Evolutionary conservation across 345 rosid genomes (phyloP).

Genomic region (Eucalyptus camaldulensis): DNA sequence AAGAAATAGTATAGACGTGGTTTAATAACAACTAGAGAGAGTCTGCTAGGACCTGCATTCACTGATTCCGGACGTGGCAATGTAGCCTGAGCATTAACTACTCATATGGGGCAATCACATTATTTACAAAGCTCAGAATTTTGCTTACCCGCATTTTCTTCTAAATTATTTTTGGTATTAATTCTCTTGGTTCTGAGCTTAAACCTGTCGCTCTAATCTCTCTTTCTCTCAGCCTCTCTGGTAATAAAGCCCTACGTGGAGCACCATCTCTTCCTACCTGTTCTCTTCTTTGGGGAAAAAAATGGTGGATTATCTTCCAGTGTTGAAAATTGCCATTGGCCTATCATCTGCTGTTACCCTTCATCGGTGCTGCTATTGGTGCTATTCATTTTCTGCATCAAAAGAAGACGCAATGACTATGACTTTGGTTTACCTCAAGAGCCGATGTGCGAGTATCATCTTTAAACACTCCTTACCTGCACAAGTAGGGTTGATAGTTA

Average conservation of each 20-base stretch:
- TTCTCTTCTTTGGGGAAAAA: conserved; percentile 8
- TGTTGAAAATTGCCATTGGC: conserved; percentile 43
- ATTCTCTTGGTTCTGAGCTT: neutral
- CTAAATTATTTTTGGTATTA: neutral
- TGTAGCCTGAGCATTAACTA: neutral
- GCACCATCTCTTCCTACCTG: conserved; percentile 65
- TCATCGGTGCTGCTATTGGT: conserved; percentile 23
- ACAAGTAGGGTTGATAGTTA: neutral
- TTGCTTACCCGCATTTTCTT: neutral
- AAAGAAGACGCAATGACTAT: conserved; percentile 60
- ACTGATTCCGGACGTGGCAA: neutral
- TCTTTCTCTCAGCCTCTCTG: conserved; percentile 54
- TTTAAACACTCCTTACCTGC: neutral
- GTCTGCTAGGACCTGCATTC: neutral
- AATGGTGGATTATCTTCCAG: conserved; percentile 35
- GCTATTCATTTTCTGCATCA: conserved; percentile 49
- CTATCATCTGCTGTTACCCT: conserved; percentile 28
- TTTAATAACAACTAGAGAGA: neutral
- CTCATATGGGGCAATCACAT: neutral
- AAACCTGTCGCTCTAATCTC: neutral
- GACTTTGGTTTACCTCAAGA: conserved; percentile 87
- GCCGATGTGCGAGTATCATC: conserved; percentile 45
- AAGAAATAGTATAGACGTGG: neutral
- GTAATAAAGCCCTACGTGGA: conserved; percentile 89
- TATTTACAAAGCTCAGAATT: neutral